phyloP scores from a whole-genome alignment of 2,329 filamentous ascomycete species.

The Colletotrichum paranaense region DNA sequence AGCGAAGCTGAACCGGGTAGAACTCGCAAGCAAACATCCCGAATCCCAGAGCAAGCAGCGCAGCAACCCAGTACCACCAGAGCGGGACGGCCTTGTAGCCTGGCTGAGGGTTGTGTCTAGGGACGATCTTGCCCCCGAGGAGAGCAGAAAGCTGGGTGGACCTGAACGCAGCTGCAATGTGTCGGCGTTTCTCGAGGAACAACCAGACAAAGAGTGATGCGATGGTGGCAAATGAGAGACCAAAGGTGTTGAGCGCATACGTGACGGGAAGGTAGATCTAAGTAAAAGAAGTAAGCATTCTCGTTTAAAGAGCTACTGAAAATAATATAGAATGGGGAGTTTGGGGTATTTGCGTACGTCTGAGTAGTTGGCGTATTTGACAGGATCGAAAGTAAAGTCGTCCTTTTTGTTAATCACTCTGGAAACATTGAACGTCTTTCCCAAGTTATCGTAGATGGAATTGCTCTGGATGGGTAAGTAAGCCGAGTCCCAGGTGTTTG shows the following conservation, averaged over 20 bases:
- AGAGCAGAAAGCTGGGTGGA: neutral
- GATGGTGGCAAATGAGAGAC: slow-evolving; percentile 63
- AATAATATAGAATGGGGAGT: too few species aligned
- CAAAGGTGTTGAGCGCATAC: slow-evolving; percentile 60
- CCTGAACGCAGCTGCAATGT: slow-evolving; percentile 28
- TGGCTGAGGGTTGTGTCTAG: slow-evolving; percentile 21
- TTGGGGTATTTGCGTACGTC: slow-evolving; percentile 48
- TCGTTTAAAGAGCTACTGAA: slow-evolving; percentile 7
- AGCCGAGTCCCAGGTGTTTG: slow-evolving; percentile 61
- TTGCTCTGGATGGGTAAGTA: slow-evolving; percentile 64
- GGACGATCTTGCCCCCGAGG: neutral
- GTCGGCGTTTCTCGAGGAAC: slow-evolving; percentile 44
- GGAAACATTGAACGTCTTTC: slow-evolving; percentile 58
- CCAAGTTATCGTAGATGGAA: slow-evolving; percentile 66
- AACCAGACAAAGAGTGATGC: slow-evolving; percentile 49
- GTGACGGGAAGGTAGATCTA: slow-evolving; percentile 57
- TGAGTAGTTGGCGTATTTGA: slow-evolving; percentile 64
- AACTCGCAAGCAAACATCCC: slow-evolving; percentile 45
- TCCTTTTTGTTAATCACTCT: slow-evolving; percentile 57
- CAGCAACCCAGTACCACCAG: slow-evolving; percentile 42
- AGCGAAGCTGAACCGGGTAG: slow-evolving; percentile 45
- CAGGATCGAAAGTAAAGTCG: slow-evolving; percentile 51
- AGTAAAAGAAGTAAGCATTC: neutral
- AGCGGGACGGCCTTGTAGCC: slow-evolving; percentile 38
- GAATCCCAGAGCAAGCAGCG: slow-evolving; percentile 39